Conservation (phyloP, 2,329 filamentous ascomycete genomes). For the Trematosphaeria pertusa region DNA sequence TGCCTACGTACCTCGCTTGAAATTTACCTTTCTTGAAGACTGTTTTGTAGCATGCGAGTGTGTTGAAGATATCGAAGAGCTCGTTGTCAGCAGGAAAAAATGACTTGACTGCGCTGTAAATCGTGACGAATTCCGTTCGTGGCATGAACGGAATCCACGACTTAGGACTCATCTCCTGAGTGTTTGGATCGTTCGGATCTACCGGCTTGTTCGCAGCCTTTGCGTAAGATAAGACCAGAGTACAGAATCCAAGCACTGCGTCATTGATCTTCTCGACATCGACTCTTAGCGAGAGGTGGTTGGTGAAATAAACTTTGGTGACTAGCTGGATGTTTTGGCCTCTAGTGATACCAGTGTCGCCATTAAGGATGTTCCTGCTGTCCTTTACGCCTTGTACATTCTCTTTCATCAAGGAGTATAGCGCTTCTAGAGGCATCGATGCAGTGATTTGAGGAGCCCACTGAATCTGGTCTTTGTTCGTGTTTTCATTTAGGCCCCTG, state of each 20-base stretch:
- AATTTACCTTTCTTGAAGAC: not conserved
- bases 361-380: conserved; percentile 8
- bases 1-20: conserved; percentile 1
- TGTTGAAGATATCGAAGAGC: conserved; percentile 21
- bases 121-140: conserved; percentile 25
- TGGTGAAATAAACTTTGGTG: conserved; percentile 15
- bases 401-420: conserved; percentile 22
- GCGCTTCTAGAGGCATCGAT: conserved; percentile 25
- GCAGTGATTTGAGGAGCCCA: conserved; percentile 21
- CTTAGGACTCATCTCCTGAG: conserved; percentile 18
- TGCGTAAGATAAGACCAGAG: conserved; percentile 24
- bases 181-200: conserved; percentile 1
- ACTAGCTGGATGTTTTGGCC: conserved; percentile 13
- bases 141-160: conserved; percentile 21
- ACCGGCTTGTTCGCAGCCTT: conserved; percentile 15
- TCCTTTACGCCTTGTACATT: conserved; percentile 4
- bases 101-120: conserved; percentile 19
- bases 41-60: conserved; percentile 25
- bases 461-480: not conserved
- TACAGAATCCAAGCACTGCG: conserved; percentile 29
- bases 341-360: not conserved
- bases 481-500: conserved; percentile 4
- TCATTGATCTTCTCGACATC: conserved; percentile 16
- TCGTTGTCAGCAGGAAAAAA: conserved; percentile 12
- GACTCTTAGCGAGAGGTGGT: conserved; percentile 9